Conservation (phyloP, 495 filamentous ascomycete species). For the Penicilliopsis zonata region DNA sequence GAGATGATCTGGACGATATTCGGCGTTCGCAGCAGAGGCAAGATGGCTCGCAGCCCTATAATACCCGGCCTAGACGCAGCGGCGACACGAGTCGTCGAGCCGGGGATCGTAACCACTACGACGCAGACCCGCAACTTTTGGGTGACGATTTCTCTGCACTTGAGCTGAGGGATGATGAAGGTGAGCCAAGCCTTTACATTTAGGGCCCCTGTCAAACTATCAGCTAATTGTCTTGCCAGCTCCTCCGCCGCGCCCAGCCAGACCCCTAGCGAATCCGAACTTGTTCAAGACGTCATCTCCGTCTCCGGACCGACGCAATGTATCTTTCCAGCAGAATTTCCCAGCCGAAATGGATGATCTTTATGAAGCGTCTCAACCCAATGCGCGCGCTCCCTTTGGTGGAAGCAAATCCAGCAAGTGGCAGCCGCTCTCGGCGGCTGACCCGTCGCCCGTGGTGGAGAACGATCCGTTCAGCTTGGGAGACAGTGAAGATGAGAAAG, state of each 20-base stretch:
- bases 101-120: conserved; percentile 77
- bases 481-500: conserved; percentile 90
- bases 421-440: conserved; percentile 83
- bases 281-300: conserved; percentile 61
- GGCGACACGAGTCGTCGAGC: conserved; percentile 53
- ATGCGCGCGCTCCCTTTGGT: conserved; percentile 26
- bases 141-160: conserved; percentile 86
- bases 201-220: no score
- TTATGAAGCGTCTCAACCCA: conserved; percentile 50
- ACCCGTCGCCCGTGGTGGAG: conserved; percentile 77
- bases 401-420: conserved; percentile 76
- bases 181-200: conserved; percentile 27
- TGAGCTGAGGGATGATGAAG: conserved; percentile 68
- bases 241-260: conserved; percentile 40
- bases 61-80: conserved; percentile 38
- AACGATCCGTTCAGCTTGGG: conserved; percentile 95
- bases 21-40: conserved; percentile 35
- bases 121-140: conserved; percentile 86
- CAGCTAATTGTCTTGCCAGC: conserved; percentile 19
- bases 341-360: conserved; percentile 68
- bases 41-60: conserved; percentile 24
- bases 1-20: conserved; percentile 54
- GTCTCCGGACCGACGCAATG: conserved; percentile 54
- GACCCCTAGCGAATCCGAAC: conserved; percentile 65
- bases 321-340: conserved; percentile 66